Evolutionary conservation across 257 asterid species (phyloP).

Genomic region (Przewalskia tangutica): DNA sequence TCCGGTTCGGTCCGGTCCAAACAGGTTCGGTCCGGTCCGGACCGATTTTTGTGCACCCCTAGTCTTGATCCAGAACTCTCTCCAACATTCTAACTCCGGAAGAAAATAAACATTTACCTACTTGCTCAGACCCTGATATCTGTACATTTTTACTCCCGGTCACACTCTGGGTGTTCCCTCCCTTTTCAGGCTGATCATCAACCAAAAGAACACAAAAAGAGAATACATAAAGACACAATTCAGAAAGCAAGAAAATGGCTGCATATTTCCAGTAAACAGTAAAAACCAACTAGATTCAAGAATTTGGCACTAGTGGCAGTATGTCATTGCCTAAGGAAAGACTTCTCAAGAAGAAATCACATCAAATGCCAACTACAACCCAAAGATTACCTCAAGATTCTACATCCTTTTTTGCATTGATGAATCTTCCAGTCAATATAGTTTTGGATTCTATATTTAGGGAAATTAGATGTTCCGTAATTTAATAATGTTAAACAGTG

Average conservation of each 20-base stretch:
- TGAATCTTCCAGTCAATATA: no score
- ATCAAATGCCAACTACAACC: neutral
- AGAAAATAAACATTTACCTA: constrained; percentile 21
- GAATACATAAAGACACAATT: neutral
- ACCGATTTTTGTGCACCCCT: no score
- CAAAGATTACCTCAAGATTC: no score
- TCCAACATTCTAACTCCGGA: neutral
- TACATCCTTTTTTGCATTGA: no score
- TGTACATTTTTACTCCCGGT: constrained; percentile 15
- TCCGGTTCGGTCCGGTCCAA: no score
- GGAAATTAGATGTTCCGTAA: no score
- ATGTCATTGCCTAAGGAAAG: neutral
- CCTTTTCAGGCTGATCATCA: constrained; percentile 16
- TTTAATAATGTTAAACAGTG: no score
- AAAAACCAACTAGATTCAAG: neutral
- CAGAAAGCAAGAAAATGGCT: neutral
- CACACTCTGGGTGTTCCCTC: constrained; percentile 11
- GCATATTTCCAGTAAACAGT: neutral
- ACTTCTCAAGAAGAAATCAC: neutral
- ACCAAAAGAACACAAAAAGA: constrained; percentile 8
- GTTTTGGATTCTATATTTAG: no score
- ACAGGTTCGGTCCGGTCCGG: no score
- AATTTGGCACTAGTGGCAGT: neutral
- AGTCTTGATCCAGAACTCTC: neutral
- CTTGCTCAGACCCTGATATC: constrained; percentile 15